Base-by-base conservation (phyloP, 305 asterid genomes). In the Fraxinus sp. region DNA sequence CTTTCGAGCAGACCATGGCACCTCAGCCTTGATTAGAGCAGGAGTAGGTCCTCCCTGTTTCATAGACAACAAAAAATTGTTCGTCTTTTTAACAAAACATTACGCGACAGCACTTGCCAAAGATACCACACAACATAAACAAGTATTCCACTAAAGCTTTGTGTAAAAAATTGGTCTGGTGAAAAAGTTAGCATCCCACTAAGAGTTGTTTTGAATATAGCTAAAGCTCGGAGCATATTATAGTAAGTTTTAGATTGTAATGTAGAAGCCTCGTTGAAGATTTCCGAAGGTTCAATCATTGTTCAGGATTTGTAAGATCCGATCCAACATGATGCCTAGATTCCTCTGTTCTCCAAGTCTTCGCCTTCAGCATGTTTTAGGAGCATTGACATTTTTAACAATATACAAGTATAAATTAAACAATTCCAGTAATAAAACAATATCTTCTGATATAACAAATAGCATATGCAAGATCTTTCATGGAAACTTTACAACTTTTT, bases 41-140 rank as follows among this genome's bases (percentile, higher is more conserved):
- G 92, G 82, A 59, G 88, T 20, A 30, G 89, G 85, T 80, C 90
- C 90, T 43, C 89, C 92, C 90, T 89, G 86, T 72, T 78, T 75
- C 83, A 83, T 66, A 64, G 66, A 72, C n/a, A 74, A 66, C 70
- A 77, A 18, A 30, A 52, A 35, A 0, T 7, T 37, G 7, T 24
- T 64, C 33, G 0, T 64, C 32, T 3, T 7, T 64, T 8, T 24
- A 64, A 64, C 33, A 64, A 24, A 62, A 62, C 71, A 18, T 16
- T 52, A 52, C 62, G 18, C 2, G 22, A 16, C 22, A 4, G 22
- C 62, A 52, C 62, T 52, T 5, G 64, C 22, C 64, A 52, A 52
- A 16, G 24, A 52, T 52, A 16, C 64, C 71, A 6, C 71, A 62
- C 32, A 4, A 62, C 71, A 62, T 62, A 62, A 62, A 22, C 32